These are phyloP conservation scores for Syzygium grande DNA, from an alignment of 345 rosid species.

Conservation along the genomic window DNA sequence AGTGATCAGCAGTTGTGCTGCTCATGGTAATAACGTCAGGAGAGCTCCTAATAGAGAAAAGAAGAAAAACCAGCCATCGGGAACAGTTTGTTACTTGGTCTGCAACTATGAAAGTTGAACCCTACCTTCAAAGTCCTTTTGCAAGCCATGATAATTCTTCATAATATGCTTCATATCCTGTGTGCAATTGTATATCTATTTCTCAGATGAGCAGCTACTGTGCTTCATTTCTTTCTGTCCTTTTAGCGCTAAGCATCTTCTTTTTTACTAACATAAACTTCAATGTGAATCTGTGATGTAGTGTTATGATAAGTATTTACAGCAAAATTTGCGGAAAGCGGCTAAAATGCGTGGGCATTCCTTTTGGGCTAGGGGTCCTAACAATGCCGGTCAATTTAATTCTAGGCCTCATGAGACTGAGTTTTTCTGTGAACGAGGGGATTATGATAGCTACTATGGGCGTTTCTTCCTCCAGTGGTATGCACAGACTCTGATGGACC, in stretches of 20 bases:
- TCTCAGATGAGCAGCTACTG: neutral
- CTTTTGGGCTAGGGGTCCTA: slow-evolving; percentile 87
- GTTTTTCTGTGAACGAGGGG: slow-evolving; percentile 87
- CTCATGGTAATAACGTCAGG: neutral
- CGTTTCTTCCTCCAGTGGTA: slow-evolving; percentile 95
- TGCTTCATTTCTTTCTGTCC: neutral
- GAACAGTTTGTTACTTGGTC: neutral
- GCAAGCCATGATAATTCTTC: neutral
- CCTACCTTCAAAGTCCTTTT: neutral
- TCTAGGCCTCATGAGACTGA: slow-evolving; percentile 91
- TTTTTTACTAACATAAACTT: slow-evolving; percentile 1
- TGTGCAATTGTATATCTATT: neutral
- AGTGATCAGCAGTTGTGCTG: neutral
- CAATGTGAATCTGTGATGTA: slow-evolving; percentile 18
- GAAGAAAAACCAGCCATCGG: neutral
- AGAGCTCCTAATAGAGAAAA: neutral
- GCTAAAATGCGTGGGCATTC: slow-evolving; percentile 77
- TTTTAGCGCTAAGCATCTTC: neutral
- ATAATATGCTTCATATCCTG: neutral
- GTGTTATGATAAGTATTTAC: slow-evolving; percentile 91
- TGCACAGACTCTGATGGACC: slow-evolving; percentile 55
- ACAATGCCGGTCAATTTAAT: slow-evolving; percentile 82
- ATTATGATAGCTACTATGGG: slow-evolving; percentile 89
- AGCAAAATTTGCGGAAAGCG: slow-evolving; percentile 52
- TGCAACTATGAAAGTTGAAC: neutral